Base-by-base conservation (phyloP, 805 yeast genomes). In the Ogataea paraovalis region DNA sequence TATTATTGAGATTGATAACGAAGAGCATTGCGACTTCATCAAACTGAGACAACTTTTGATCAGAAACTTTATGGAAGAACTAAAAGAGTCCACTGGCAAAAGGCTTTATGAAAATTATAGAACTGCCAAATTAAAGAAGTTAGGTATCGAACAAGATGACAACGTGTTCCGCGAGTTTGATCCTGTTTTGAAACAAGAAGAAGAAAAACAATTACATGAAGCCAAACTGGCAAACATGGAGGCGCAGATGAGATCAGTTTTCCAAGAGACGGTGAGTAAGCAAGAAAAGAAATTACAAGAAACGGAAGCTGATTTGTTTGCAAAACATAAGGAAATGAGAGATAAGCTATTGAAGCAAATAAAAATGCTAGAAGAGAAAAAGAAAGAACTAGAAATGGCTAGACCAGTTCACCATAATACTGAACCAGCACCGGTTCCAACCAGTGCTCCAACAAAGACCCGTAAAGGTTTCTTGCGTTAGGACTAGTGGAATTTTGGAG, bases 211-310 rank as follows among this genome's bases (percentile, higher is more conserved):
- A 32, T 76, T 88, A 63, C 98, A 94, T 66, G 97, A 89, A 71
- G 96, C 96, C 52, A 90, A 92, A 65, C 76, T 94, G 60, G 85
- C 91, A 48, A 89, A 88, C 74, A 80, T 94, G 85, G 98, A 94
- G 73, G 80, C 89, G 37, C 98, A 94, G 71, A 90, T 94, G 97
- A 91, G 92, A 73, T 76, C 83, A 23, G 96, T 94, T 47, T 94
- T 94, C 82, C 96, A 91, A 72, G 94, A 87, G 64, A 94, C 94
- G 74, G 99, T 94, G 28, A 74, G 85, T 49, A 97, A 91, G 71
- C 95, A 94, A 82, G 99, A 94, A 70, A 88, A 90, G 78, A 92
- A 92, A 73, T 79, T 94, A 64, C 96, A 91, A 73, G 87, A 88
- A 71, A 88, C 96, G 41, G 99, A 94, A 73, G 94, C 96, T 48